A percentile compares a stretch with the other conserved stretches of the same genome.
phyloP scores from a whole-genome alignment of 441 rosid genomes.

The Gossypium schwendimanii region DNA sequence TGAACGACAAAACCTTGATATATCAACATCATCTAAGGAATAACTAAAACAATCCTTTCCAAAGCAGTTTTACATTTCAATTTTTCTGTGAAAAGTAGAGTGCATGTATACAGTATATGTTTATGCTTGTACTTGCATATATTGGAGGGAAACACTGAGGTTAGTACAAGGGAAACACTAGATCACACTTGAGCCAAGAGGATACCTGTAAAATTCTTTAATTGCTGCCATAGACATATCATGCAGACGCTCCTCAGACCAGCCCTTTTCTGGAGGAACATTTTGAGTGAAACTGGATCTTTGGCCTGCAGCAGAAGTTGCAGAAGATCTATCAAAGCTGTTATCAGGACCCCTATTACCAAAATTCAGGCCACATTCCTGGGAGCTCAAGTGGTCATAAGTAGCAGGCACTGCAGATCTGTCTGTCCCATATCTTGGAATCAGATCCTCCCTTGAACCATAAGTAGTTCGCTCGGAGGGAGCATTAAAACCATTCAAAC shows the following conservation, averaged over 20 bases:
- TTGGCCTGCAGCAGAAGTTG: conserved; percentile 44
- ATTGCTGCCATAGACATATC: conserved; percentile 71
- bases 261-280: conserved; percentile 41
- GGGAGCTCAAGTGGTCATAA: conserved; percentile 42
- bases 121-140: neutral
- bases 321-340: conserved; percentile 49
- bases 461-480: conserved; percentile 34
- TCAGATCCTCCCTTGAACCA: conserved; percentile 43
- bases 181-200: conserved; percentile 12
- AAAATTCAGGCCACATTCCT: conserved; percentile 45
- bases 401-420: conserved; percentile 44
- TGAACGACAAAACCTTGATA: neutral
- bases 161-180: conserved; percentile 2
- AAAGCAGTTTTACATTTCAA: neutral
- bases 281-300: conserved; percentile 31
- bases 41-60: neutral
- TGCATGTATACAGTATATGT: neutral
- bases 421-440: conserved; percentile 39
- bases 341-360: conserved; percentile 43
- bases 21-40: neutral
- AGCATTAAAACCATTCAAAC: conserved; percentile 54
- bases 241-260: conserved; percentile 53
- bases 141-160: neutral
- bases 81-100: neutral
- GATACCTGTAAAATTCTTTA: conserved; percentile 87